Evolutionary conservation across 2,329 filamentous ascomycete species (phyloP).

Genomic region (Xylaria sp.): DNA sequence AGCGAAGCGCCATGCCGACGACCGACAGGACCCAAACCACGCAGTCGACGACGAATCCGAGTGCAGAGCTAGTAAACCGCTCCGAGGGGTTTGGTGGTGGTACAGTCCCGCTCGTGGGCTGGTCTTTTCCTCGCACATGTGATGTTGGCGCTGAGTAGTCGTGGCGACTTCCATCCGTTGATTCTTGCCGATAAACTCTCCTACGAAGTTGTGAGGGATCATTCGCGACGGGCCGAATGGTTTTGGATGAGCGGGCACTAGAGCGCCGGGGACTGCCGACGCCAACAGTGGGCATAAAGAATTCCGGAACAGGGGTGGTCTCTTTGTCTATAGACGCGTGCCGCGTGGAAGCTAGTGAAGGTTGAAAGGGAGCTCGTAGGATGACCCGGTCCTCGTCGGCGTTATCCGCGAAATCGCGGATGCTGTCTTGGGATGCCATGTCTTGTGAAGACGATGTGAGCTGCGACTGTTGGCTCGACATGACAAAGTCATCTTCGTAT

Average conservation of each 20-base stretch:
- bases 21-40: conserved; percentile 65
- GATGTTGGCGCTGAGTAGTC: conserved; percentile 21
- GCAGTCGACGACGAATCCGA: conserved; percentile 53
- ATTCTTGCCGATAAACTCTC: conserved; percentile 41
- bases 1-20: conserved; percentile 66
- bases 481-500: conserved; percentile 52
- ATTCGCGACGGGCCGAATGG: conserved; percentile 47
- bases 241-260: conserved; percentile 50
- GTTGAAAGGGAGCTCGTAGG: conserved; percentile 64
- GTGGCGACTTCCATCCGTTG: conserved; percentile 37
- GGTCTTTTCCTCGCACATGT: background rate
- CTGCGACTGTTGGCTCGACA: conserved; percentile 61
- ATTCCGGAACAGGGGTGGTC: conserved; percentile 60
- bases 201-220: conserved; percentile 46
- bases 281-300: conserved; percentile 63
- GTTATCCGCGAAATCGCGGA: conserved; percentile 62
- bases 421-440: conserved; percentile 65
- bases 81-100: conserved; percentile 43
- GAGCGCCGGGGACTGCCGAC: conserved; percentile 52
- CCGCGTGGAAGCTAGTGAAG: conserved; percentile 54
- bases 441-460: conserved; percentile 55
- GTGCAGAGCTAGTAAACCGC: conserved; percentile 51
- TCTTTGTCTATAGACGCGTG: conserved; percentile 46
- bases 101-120: conserved; percentile 26
- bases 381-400: conserved; percentile 67